Conservation (phyloP, 1,284 basidiomycete genomes). For the Athelia psychrophila region DNA sequence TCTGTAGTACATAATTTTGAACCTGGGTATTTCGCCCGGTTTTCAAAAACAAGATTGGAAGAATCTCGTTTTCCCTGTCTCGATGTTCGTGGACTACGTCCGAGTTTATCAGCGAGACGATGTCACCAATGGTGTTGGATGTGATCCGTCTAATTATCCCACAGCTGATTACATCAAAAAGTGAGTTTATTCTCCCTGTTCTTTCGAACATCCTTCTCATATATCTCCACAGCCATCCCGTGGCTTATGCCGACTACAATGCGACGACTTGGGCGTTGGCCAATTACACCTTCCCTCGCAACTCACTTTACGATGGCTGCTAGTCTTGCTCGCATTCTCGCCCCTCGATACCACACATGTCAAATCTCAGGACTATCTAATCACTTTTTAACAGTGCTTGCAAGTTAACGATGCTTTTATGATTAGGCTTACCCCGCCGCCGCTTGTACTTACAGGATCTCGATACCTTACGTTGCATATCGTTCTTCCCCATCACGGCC, state of each 20-base stretch:
- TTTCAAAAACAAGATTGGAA: slow-evolving; percentile 71
- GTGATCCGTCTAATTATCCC: slow-evolving; percentile 61
- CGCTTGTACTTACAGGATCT: slow-evolving; percentile 1
- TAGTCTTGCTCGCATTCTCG: slow-evolving; percentile 17
- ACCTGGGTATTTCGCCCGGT: slow-evolving; percentile 67
- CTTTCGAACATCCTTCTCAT: slow-evolving; percentile 3
- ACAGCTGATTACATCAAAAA: slow-evolving; percentile 57
- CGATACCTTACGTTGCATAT: no score
- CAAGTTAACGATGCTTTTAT: no score
- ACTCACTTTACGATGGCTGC: slow-evolving; percentile 57
- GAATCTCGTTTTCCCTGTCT: slow-evolving; percentile 62
- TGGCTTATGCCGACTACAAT: slow-evolving; percentile 70
- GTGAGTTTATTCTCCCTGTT: slow-evolving; percentile 30
- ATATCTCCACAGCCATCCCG: slow-evolving; percentile 50
- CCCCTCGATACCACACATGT: background rate
- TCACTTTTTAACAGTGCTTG: background rate
- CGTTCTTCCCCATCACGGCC: no score
- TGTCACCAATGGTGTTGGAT: slow-evolving; percentile 52
- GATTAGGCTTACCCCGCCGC: background rate
- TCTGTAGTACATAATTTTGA: slow-evolving; percentile 67
- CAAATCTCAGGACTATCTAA: background rate
- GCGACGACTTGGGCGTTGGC: slow-evolving; percentile 72
- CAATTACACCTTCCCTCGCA: slow-evolving; percentile 67
- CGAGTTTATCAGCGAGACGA: slow-evolving; percentile 74
- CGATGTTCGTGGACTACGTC: slow-evolving; percentile 77